Percentiles rank a stretch among this genome's conserved stretches.
phyloP scores from a whole-genome alignment of 2,329 filamentous ascomycete genomes.

The Aspergillus costaricaensis region DNA sequence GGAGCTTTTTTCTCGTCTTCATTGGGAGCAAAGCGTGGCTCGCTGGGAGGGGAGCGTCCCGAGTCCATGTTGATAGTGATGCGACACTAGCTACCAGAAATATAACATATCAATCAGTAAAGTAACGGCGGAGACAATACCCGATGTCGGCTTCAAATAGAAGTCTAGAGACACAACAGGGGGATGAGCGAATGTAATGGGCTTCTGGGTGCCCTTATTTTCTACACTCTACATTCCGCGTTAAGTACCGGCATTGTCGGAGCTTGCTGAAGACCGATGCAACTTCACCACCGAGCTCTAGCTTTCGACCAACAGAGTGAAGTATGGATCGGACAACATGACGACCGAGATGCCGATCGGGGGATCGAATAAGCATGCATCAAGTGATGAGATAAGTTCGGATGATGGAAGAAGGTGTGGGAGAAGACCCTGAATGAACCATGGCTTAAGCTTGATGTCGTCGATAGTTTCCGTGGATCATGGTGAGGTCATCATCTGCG shows the following conservation, averaged over 20 bases:
- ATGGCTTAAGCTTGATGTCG: background rate
- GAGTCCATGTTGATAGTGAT: background rate
- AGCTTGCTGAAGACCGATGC: background rate
- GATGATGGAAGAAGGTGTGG: background rate
- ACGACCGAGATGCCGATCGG: background rate
- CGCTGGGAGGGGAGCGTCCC: background rate
- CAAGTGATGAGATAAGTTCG: background rate
- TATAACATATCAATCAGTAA: no score
- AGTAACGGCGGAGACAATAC: background rate
- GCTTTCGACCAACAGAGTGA: background rate
- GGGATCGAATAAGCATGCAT: background rate
- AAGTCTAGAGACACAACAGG: background rate
- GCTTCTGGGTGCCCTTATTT: background rate
- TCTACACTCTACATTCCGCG: background rate
- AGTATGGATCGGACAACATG: background rate
- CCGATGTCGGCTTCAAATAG: background rate
- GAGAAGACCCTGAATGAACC: background rate
- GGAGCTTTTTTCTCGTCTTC: background rate
- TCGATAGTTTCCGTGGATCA: background rate
- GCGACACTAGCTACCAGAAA: background rate
- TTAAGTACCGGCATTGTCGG: background rate
- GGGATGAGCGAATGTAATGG: background rate
- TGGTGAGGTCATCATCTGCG: constrained; percentile 10
- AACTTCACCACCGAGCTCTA: background rate
- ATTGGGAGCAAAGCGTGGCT: background rate